Evolutionary conservation across 345 rosid species (phyloP).

Genomic region (Camelina sativa): DNA sequence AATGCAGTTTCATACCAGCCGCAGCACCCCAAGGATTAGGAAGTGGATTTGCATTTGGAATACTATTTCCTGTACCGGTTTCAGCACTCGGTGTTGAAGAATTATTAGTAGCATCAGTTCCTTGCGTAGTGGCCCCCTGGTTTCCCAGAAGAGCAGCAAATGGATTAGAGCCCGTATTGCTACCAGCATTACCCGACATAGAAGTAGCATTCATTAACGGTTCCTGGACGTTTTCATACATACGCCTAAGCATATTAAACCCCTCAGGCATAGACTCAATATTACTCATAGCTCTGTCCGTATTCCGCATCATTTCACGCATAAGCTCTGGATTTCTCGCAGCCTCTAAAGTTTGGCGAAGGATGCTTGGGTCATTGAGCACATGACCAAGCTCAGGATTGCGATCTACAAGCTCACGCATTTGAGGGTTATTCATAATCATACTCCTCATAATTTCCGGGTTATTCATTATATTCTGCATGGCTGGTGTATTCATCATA

Average conservation of each 20-base stretch:
- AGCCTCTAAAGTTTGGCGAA: constrained; percentile 81
- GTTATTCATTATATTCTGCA: constrained; percentile 83
- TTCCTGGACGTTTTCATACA: constrained; percentile 92
- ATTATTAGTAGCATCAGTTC: constrained; percentile 50
- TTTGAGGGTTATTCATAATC: constrained; percentile 89
- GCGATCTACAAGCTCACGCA: constrained; percentile 88
- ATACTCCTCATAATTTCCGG: constrained; percentile 80
- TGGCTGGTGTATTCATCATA: constrained; percentile 80
- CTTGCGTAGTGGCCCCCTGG: constrained; percentile 53
- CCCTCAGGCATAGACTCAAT: constrained; percentile 90
- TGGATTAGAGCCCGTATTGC: constrained; percentile 57
- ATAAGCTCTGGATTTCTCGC: constrained; percentile 93
- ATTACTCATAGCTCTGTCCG: constrained; percentile 89
- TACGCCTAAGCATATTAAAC: constrained; percentile 87
- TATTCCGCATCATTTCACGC: constrained; percentile 94
- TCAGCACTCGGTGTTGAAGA: constrained; percentile 54
- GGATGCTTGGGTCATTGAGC: constrained; percentile 81
- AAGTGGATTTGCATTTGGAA: constrained; percentile 81
- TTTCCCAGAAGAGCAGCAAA: constrained; percentile 65
- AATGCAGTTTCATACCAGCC: constrained; percentile 46
- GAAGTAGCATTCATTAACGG: constrained; percentile 80
- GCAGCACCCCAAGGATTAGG: constrained; percentile 83
- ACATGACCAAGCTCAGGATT: constrained; percentile 93
- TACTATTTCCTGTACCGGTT: constrained; percentile 47
- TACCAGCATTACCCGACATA: constrained; percentile 59